A percentile compares a stretch with the other conserved stretches of the same genome.
Conservation (phyloP, 2,329 filamentous ascomycete genomes). For the Calonectria multiphialidica region DNA sequence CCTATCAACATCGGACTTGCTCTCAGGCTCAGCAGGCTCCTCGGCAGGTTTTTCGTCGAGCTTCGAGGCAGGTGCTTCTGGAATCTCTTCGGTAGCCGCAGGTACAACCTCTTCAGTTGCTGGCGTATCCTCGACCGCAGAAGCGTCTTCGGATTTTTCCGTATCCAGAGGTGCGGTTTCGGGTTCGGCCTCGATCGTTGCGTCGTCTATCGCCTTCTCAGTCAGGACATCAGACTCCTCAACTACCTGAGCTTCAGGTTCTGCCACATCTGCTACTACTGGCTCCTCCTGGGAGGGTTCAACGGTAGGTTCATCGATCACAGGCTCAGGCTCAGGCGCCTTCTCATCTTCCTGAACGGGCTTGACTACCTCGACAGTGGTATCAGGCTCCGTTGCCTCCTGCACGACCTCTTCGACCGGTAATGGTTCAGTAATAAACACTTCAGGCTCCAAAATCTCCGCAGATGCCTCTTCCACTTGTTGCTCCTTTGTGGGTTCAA, state of each 20-base stretch:
- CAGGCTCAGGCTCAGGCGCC: conserved; percentile 15
- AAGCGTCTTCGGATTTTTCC: background rate
- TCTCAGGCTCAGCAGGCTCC: conserved; percentile 4
- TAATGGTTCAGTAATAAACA: conserved; percentile 11
- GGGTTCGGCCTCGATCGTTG: conserved; percentile 2
- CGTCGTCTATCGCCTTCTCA: background rate
- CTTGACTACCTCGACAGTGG: conserved; percentile 31
- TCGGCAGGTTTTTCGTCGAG: background rate
- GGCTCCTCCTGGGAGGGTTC: conserved; percentile 29
- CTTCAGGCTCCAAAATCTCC: conserved; percentile 13
- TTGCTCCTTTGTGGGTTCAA: conserved; percentile 19
- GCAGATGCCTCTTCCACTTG: conserved; percentile 14
- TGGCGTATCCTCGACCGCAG: background rate
- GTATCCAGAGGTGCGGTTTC: background rate
- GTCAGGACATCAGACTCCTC: background rate
- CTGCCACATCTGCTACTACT: conserved; percentile 1
- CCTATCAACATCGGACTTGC: conserved; percentile 20
- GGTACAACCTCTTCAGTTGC: background rate
- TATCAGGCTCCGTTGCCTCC: conserved; percentile 25
- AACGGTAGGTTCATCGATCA: conserved; percentile 15
- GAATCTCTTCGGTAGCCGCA: background rate
- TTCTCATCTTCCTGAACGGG: conserved; percentile 22
- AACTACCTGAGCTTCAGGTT: conserved; percentile 1
- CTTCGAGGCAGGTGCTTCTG: background rate
- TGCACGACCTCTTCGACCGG: conserved; percentile 23